A percentile compares a stretch with the other conserved stretches of the same genome.
Conservation (phyloP, 108 stramenopile species). For the Chaetoceros tenuissimus region DNA sequence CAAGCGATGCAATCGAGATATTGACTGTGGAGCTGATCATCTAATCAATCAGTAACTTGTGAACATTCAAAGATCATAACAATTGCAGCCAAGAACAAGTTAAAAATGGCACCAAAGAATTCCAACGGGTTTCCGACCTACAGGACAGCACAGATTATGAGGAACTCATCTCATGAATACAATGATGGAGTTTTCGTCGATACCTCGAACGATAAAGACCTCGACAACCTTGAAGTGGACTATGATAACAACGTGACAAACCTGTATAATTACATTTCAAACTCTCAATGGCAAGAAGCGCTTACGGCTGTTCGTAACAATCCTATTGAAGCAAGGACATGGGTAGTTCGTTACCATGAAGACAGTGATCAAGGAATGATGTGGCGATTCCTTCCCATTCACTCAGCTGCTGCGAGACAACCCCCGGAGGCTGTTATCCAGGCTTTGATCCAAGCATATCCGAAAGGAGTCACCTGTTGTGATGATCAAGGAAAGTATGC, state of each 20-base stretch:
- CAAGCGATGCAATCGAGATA: too few species aligned
- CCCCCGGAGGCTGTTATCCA: slow-evolving; percentile 49
- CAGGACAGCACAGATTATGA: neutral
- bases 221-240: slow-evolving; percentile 42
- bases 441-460: slow-evolving; percentile 53
- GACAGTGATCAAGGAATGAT: slow-evolving; percentile 36
- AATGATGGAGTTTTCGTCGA: neutral
- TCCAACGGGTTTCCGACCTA: neutral
- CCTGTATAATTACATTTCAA: slow-evolving; percentile 66
- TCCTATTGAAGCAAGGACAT: slow-evolving; percentile 51
- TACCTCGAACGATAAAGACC: neutral
- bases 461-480: slow-evolving; percentile 44
- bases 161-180: neutral
- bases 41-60: too few species aligned
- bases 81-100: too few species aligned
- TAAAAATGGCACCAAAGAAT: neutral
- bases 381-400: slow-evolving; percentile 80
- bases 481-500: slow-evolving; percentile 82
- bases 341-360: slow-evolving; percentile 70
- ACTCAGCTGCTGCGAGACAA: slow-evolving; percentile 66
- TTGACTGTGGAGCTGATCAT: too few species aligned
- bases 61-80: too few species aligned
- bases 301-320: slow-evolving; percentile 21
- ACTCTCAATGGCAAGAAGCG: slow-evolving; percentile 56
- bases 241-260: slow-evolving; percentile 65